These are phyloP conservation scores for Penicillium ucsense DNA, from an alignment of 495 filamentous ascomycete species.

Conservation along the genomic window DNA sequence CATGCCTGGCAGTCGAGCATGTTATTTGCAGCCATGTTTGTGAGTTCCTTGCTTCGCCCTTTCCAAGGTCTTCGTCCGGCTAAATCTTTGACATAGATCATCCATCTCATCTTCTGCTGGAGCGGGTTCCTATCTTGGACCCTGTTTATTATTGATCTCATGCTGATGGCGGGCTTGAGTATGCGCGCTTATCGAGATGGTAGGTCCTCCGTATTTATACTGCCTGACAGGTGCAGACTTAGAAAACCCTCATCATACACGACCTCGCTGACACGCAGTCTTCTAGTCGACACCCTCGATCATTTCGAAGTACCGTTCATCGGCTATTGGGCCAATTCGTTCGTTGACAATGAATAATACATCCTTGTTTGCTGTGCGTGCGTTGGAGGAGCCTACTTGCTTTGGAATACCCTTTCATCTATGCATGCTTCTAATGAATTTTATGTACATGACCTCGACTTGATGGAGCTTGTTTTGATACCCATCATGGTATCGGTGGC, in stretches of 20 bases:
- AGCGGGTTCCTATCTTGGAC: slow-evolving; percentile 76
- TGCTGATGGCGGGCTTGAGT: slow-evolving; percentile 66
- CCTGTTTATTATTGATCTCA: slow-evolving; percentile 64
- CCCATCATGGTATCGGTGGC: no score
- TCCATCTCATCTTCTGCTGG: slow-evolving; percentile 82
- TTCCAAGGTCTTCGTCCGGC: not conserved
- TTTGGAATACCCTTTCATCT: slow-evolving; percentile 14
- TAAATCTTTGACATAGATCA: slow-evolving; percentile 26
- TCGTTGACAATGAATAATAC: slow-evolving; percentile 79
- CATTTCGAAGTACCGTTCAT: slow-evolving; percentile 89
- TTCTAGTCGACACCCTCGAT: slow-evolving; percentile 72
- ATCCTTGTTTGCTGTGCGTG: not conserved
- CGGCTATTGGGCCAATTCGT: slow-evolving; percentile 64
- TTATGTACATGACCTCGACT: not conserved
- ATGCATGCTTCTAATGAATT: slow-evolving; percentile 3
- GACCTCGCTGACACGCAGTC: no score
- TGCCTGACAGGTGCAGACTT: no score
- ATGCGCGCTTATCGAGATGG: slow-evolving; percentile 77
- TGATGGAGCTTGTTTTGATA: no score
- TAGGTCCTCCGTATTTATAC: slow-evolving; percentile 17
- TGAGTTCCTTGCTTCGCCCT: slow-evolving; percentile 28
- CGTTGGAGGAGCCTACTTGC: slow-evolving; percentile 2
- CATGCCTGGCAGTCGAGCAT: slow-evolving; percentile 93
- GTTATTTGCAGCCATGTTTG: slow-evolving; percentile 76
- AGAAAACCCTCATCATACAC: no score